Evolutionary conservation across 768 basidiomycete species (phyloP), one percentile per base, ranked within the genome.

Genomic region (Amanita polypyramis): DNA sequence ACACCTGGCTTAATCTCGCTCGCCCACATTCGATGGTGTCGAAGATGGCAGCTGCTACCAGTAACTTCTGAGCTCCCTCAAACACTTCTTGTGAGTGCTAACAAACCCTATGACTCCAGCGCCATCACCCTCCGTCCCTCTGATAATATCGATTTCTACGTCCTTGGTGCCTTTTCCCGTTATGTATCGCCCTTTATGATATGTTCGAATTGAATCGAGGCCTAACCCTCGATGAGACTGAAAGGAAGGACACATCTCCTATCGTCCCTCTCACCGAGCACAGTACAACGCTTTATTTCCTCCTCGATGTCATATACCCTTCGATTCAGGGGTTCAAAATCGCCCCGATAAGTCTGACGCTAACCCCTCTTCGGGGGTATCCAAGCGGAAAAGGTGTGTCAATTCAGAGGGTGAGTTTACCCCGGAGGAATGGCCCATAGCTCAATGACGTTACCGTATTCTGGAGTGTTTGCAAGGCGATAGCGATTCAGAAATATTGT

Each of bases 111-210:
- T 19, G 23, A 35, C 17, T 34, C 39, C 8, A 12, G 39, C 2
- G 47, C 47, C 15, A 40, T 56, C 30, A 58, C 62, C 37, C 50
- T 64, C 14, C 56, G 51, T 7, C 54, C 60, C n/a, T 56, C 55
- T 14, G 65, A 69, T 52, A 51, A 54, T 8, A 41, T 64, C 40
- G 54, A 68, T 45, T 66, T 67, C 51, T 55, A 52, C 17, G 55
- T 61, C 32, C 53, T 55, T 41, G 59, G 58, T 39, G 36, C 43
- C 10, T 49, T 67, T 2, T 54, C 69, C 2, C 51, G 59, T 11
- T 32, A 60, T 10, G 55, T 58, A 4, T 69, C 69, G 1, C 57
- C 62, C 3, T 43, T 66, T 10, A 66, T 68, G 57, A 51, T 42
- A 65, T 68, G 65, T 56, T 65, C 38, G 35, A 55, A 1, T 29